Evolutionary conservation across 2,329 filamentous ascomycete genomes (phyloP), one percentile per base, ranked within the genome.

Genomic region (Colletotrichum musicola): DNA sequence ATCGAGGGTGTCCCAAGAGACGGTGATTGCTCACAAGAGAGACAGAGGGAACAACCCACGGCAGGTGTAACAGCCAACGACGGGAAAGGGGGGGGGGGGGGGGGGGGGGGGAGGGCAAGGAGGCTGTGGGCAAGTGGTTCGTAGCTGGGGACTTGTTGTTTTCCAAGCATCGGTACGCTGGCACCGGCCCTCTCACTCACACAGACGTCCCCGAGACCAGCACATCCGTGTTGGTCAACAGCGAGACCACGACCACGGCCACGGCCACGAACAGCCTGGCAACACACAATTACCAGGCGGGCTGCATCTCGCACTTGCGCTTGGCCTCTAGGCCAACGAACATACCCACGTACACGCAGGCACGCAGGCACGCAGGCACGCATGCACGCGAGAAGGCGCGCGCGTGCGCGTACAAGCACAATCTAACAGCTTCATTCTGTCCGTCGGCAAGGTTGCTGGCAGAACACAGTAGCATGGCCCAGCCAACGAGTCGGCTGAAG

Each of bases 121-220:
- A 47, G 53, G 27, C 60, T 54, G 61, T 47, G 53, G 51, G 47
- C 51, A 30, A 47, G 18, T 16, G 38, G 20, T 61, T 60, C 62
- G 42, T 56, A 55, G 60, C 55, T 60, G 30, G 13, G 16, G 55
- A 60, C 54, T 60, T 65, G 55, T 60, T 68, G 65, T 68, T 60
- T 68, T n/a, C 49, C 62, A 44, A 64, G 46, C 38, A 35, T 16
- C 20, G 55, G 65, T 64, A 55, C 53, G 42, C 42, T 65, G 55
- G 40, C 62, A 54, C 65, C 62, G 49, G 16, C 54, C 40, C 50
- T 67, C 54, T 57, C 44, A 63, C 58, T 46, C 44, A 67, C 55
- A 53, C 25, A 57, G 25, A 56, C 46, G 51, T 10, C 64, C 51
- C 58, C 40, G 16, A 42, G 40, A 42, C 40, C 40, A 42, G 40